Base-by-base conservation (phyloP, 2,329 filamentous ascomycete genomes). In the Fusarium albosuccineum region DNA sequence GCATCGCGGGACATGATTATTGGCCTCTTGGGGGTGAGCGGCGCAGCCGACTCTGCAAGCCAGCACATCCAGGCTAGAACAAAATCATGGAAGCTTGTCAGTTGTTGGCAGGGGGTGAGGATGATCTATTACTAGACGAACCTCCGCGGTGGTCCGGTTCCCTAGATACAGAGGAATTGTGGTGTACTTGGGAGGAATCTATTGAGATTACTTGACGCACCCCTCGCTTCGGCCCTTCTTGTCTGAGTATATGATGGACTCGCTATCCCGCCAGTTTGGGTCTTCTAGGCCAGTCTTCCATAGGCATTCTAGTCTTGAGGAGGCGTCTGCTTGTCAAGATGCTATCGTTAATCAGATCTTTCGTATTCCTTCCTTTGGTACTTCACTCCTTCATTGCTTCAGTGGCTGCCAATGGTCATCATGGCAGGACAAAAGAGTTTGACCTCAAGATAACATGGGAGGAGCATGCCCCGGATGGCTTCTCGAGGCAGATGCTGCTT, bases 401-500 rank as follows among this genome's bases (percentile, higher is more conserved):
- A 1, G 62, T 60, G 6, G 16, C 55, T 26, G 66, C 66, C 9
- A 64, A 41, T 2, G n/a, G 22, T 5, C 41, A 60, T 39, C 50
- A 50, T 42, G 60, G 60, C 1, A 62, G 46, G 5, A 66, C 57
- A 4, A 73, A 66, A 41, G 57, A 65, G 6, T 79, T 76, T 37
- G 70, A 74, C 26, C 66, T 79, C 2, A 65, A 57, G 4, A 40
- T 80, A 29, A 80, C 80, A 6, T 82, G 79, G 78, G 76, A 78
- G 17, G 70, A 73, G 1, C 55, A 78, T 33, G 76, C 79, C 0
- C 82, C 82, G 0, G 80, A 83, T 74, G 86, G 86, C 26, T 77
- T 80, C 57, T 60, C 74, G 0, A 76, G 81, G 11, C 65, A 81
- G 40, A 81, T 84, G 76, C 70, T 83, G 64, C 77, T 90, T 41